These are phyloP conservation scores for Mycosarcoma maydis DNA, from an alignment of 1,284 basidiomycete genomes.

Conservation along the genomic window DNA sequence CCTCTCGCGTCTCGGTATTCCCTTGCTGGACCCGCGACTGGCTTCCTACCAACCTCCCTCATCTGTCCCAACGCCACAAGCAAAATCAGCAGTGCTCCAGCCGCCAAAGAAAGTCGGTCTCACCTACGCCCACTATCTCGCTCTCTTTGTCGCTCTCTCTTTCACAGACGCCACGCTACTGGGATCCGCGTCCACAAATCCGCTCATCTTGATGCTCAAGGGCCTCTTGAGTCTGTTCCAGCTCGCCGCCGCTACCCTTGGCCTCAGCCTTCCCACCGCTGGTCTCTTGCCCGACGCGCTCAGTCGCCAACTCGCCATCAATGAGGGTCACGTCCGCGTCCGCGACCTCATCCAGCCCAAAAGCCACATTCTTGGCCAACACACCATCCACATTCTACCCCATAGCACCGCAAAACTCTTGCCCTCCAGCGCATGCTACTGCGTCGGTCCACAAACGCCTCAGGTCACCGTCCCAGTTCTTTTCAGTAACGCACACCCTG, in stretches of 20 bases:
- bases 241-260: slow-evolving; percentile 24
- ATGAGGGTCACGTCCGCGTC: slow-evolving; percentile 67
- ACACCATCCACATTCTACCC: slow-evolving; percentile 88
- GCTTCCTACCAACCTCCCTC: slow-evolving; percentile 75
- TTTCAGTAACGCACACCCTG: slow-evolving; percentile 88
- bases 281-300: slow-evolving; percentile 69
- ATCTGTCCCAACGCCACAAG: slow-evolving; percentile 70
- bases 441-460: slow-evolving; percentile 72
- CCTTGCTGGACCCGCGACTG: slow-evolving; percentile 77
- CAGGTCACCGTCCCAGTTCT: slow-evolving; percentile 79
- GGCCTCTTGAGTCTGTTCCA: slow-evolving; percentile 16
- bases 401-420: slow-evolving; percentile 81
- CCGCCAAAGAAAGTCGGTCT: slow-evolving; percentile 59
- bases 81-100: slow-evolving; percentile 79
- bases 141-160: slow-evolving; percentile 39
- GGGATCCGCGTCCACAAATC: slow-evolving; percentile 32
- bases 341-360: slow-evolving; percentile 66
- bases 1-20: slow-evolving; percentile 78
- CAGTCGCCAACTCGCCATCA: slow-evolving; percentile 68
- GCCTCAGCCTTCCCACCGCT: slow-evolving; percentile 43
- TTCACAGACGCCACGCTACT: slow-evolving; percentile 39
- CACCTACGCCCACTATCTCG: slow-evolving; percentile 34
- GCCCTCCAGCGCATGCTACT: slow-evolving; percentile 72
- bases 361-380: slow-evolving; percentile 81
- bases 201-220: slow-evolving; percentile 24